A percentile compares a stretch with the other conserved stretches of the same genome.
These are phyloP conservation scores for Xylaria hypoxylon DNA, from an alignment of 2,329 filamentous ascomycete genomes.

Conservation along the genomic window DNA sequence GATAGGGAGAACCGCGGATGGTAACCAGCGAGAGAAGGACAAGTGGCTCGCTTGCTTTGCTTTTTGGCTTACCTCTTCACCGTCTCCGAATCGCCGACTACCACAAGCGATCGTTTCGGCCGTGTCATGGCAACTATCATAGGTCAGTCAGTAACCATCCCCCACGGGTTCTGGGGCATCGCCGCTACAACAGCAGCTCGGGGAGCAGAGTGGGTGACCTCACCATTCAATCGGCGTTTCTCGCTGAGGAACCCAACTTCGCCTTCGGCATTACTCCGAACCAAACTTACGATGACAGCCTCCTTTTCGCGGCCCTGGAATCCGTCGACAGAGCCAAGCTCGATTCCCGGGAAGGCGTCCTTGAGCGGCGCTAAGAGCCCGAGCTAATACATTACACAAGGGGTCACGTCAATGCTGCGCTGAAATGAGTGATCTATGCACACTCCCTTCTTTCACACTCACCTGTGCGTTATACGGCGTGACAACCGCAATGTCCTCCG, in stretches of 20 bases:
- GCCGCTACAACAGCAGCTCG: background rate
- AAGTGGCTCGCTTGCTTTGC: slow-evolving; percentile 53
- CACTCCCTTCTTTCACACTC: slow-evolving; percentile 28
- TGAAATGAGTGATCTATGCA: background rate
- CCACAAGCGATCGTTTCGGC: slow-evolving; percentile 87
- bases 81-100: slow-evolving; percentile 95
- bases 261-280: slow-evolving; percentile 85
- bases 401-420: slow-evolving; percentile 25
- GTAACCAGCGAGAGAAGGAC: slow-evolving; percentile 18
- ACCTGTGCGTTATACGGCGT: slow-evolving; percentile 97
- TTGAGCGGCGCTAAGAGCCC: slow-evolving; percentile 83
- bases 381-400: slow-evolving; percentile 62
- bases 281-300: slow-evolving; percentile 91
- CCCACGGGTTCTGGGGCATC: background rate
- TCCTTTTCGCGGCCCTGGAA: slow-evolving; percentile 99
- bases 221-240: slow-evolving; percentile 91
- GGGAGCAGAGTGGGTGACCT: slow-evolving; percentile 53
- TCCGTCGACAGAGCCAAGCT: slow-evolving; percentile 96
- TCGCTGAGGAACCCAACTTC: slow-evolving; percentile 95
- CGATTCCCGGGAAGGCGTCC: slow-evolving; percentile 83
- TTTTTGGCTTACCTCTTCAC: slow-evolving; percentile 76
- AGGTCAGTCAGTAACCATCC: slow-evolving; percentile 8
- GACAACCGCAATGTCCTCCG: slow-evolving; percentile 90
- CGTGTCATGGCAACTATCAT: slow-evolving; percentile 91
- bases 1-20: slow-evolving; percentile 20